These are phyloP conservation scores for Alternaria brassicicola DNA, from an alignment of 2,329 filamentous ascomycete genomes.

Conservation along the genomic window DNA sequence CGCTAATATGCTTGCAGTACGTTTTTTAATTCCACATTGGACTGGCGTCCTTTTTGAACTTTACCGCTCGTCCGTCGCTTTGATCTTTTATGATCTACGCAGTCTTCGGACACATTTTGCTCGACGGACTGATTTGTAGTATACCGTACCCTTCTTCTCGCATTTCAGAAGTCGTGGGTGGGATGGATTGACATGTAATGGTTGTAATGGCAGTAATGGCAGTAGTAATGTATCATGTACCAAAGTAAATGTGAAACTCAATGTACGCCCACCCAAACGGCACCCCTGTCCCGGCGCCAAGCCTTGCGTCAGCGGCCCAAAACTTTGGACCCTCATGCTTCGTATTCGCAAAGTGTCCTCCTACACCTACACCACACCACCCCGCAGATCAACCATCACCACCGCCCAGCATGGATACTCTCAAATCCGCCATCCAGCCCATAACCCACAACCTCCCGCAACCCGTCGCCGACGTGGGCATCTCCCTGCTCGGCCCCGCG, in stretches of 20 bases:
- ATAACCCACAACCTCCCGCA: slow-evolving; percentile 54
- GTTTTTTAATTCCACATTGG: background rate
- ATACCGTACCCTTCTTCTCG: slow-evolving; percentile 10
- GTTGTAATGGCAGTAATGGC: slow-evolving; percentile 22
- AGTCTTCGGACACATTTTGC: background rate
- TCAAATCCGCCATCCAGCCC: slow-evolving; percentile 53
- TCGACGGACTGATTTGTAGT: slow-evolving; percentile 3
- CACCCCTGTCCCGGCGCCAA: slow-evolving; percentile 12
- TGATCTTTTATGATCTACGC: background rate
- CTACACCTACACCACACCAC: background rate
- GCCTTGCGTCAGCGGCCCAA: slow-evolving; percentile 20
- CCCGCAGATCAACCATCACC: background rate
- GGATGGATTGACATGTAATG: slow-evolving; percentile 2
- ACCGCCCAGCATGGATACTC: slow-evolving; percentile 50
- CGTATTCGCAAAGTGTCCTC: slow-evolving; percentile 13
- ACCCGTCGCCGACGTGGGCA: slow-evolving; percentile 44
- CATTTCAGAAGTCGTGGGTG: slow-evolving; percentile 8
- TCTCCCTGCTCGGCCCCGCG: slow-evolving; percentile 71
- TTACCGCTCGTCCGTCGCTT: background rate
- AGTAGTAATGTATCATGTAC: slow-evolving; percentile 28
- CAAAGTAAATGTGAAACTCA: background rate
- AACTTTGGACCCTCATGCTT: background rate
- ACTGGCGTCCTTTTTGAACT: background rate
- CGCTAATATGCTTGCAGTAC: slow-evolving; percentile 1
- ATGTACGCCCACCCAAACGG: background rate